Conservation (phyloP, 1,284 basidiomycete species). For the Butyriboletus appendiculatus region DNA sequence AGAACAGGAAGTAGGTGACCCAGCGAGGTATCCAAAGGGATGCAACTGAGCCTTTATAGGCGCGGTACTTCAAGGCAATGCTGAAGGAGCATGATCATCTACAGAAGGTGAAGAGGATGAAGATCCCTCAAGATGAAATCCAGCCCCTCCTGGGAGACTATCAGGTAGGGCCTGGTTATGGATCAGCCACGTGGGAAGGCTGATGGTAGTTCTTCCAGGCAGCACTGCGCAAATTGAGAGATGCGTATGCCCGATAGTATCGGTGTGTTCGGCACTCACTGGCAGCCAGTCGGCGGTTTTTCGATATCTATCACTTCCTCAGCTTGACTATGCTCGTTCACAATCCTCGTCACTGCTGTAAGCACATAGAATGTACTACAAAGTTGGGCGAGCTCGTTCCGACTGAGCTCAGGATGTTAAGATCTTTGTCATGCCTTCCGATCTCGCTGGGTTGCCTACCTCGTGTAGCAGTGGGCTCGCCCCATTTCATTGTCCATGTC, state of each 20-base stretch:
- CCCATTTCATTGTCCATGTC: too few species aligned
- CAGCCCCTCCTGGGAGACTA: conserved; percentile 60
- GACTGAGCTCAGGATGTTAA: background rate
- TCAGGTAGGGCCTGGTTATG: conserved; percentile 46
- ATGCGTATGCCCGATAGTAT: conserved; percentile 34
- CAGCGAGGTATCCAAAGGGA: background rate
- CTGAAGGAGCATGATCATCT: conserved; percentile 77
- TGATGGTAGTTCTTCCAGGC: conserved; percentile 27
- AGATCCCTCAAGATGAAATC: conserved; percentile 67
- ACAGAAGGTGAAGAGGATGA: conserved; percentile 69
- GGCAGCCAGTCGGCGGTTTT: background rate
- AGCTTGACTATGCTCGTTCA: background rate
- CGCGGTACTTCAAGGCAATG: conserved; percentile 87
- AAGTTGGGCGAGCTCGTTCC: background rate
- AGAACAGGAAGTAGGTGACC: conserved; percentile 78
- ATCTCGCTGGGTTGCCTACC: too few species aligned
- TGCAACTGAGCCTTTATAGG: conserved; percentile 45
- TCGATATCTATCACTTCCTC: background rate
- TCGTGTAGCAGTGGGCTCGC: too few species aligned
- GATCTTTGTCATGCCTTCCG: background rate
- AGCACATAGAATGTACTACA: background rate
- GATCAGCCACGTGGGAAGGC: background rate
- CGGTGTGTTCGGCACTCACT: background rate
- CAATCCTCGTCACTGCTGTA: background rate
- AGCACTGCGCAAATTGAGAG: conserved; percentile 40